These are phyloP conservation scores for Lentinula raphanica DNA, from an alignment of 768 basidiomycete genomes.

Conservation along the genomic window DNA sequence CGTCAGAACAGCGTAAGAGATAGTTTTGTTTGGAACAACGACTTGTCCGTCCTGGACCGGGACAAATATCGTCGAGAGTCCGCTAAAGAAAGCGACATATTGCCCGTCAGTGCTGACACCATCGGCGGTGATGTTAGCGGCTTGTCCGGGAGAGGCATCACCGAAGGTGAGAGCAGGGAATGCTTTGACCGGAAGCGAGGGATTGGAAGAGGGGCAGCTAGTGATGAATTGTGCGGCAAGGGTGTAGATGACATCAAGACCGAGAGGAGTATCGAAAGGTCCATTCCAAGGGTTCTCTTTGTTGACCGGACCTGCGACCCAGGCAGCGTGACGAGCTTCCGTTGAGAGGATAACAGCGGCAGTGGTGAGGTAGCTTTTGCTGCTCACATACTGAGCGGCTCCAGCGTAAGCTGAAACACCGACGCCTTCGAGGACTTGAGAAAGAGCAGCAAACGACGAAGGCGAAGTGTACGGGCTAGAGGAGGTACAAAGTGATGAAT, in stretches of 20 bases:
- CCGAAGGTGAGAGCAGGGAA: constrained; percentile 43
- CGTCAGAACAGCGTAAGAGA: not conserved
- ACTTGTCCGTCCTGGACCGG: not conserved
- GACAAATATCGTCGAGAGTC: constrained; percentile 22
- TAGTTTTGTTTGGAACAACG: not conserved
- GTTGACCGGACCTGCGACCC: constrained; percentile 44
- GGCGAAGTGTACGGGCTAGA: constrained; percentile 42
- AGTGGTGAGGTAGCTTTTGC: constrained; percentile 43
- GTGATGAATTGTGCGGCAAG: constrained; percentile 45
- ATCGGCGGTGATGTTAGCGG: constrained; percentile 19
- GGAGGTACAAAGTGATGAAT: not conserved
- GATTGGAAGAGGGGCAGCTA: constrained; percentile 51
- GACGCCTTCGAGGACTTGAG: not conserved
- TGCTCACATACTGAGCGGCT: constrained; percentile 3
- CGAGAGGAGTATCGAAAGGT: constrained; percentile 41
- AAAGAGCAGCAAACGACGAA: constrained; percentile 4
- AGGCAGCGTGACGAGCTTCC: constrained; percentile 56
- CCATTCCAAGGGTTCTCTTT: constrained; percentile 43
- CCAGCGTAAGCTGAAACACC: not conserved
- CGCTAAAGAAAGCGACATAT: constrained; percentile 38
- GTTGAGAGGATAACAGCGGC: constrained; percentile 54
- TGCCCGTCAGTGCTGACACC: constrained; percentile 12
- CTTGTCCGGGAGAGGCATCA: constrained; percentile 22
- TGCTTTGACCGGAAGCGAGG: constrained; percentile 42
- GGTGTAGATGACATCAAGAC: constrained; percentile 27